Percentiles rank a stretch among this genome's conserved stretches.
These are phyloP conservation scores for Mycena maculata DNA, from an alignment of 768 basidiomycete genomes.

Conservation along the genomic window DNA sequence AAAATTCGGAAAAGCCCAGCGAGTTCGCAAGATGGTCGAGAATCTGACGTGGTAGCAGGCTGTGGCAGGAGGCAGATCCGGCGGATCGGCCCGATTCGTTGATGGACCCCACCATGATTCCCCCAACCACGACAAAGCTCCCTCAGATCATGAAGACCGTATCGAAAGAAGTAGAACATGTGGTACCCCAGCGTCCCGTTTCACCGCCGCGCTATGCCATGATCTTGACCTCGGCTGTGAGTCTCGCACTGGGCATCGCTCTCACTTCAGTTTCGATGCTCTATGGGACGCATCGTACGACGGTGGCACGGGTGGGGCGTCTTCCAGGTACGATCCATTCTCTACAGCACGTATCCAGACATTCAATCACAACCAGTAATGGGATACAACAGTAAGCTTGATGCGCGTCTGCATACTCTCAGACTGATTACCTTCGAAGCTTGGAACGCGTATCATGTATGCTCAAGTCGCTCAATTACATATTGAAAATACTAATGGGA, in stretches of 20 bases:
- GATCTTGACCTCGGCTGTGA: slow-evolving; percentile 13
- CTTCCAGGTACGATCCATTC: slow-evolving; percentile 21
- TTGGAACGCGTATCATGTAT: slow-evolving; percentile 77
- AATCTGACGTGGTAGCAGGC: too few species aligned
- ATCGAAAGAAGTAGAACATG: background rate
- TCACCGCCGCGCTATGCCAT: slow-evolving; percentile 17
- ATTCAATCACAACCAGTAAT: background rate
- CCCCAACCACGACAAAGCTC: too few species aligned
- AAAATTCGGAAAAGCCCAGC: too few species aligned
- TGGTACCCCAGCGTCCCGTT: background rate
- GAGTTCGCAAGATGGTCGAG: too few species aligned
- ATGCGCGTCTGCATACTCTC: slow-evolving; percentile 5
- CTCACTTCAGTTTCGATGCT: slow-evolving; percentile 20
- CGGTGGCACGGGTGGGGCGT: slow-evolving; percentile 23
- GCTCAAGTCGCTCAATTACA: slow-evolving; percentile 22
- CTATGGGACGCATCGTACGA: slow-evolving; percentile 4
- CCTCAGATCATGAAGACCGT: too few species aligned
- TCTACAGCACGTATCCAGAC: background rate
- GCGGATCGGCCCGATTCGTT: too few species aligned
- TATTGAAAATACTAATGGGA: too few species aligned
- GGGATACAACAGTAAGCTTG: slow-evolving; percentile 30
- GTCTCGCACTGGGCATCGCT: slow-evolving; percentile 19
- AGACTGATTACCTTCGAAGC: slow-evolving; percentile 48
- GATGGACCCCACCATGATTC: too few species aligned
- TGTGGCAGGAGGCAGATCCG: too few species aligned